Evolutionary conservation across 2,329 filamentous ascomycete genomes (phyloP), one percentile per base, ranked within the genome.

Genomic region (Aspergillus sp.): DNA sequence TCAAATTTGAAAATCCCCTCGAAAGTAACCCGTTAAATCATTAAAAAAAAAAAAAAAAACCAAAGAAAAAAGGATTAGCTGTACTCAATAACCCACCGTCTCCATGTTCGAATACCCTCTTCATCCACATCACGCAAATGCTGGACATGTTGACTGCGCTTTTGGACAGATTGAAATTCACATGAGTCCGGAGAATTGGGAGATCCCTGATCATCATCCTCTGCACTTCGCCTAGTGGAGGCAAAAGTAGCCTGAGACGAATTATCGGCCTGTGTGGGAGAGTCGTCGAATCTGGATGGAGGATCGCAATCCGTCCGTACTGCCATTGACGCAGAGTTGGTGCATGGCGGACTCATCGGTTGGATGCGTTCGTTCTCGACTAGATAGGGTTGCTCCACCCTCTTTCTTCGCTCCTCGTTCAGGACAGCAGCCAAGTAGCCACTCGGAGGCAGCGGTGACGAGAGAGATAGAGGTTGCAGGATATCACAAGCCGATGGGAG

Each of bases 1-100:
- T 7, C 24, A 46, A 15, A 46, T 3, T 11, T 31, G 23, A 31
- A 31, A 23, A n/a, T 9, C 7, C 17, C 9, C 15, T 14, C 17
- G 23, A 39, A 39, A 37, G 14, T 37, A 37, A 21, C 40, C 12
- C 19, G 40, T 9, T 17, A 47, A 51, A 45, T 15, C 35, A 37
- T 21, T 43, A 14, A 9, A 46, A 31, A 31, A 12, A 7, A 14
- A 35, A 48, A 14, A 12, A 12, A 7, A 14, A 35, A 4, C 12
- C 24, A 48, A 14, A 14, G 2, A 15, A 39, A 52, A 27, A 27
- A 24, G 21, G 17, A 50, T 64, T 63, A 75, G 40, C 61, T 68
- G 58, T 75, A 76, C 55, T 77, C 73, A 11, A 75, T 59, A 47
- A 75, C 68, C 44, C 70, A 64, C 23, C 74, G 65, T 58, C 65